Percentiles rank a stretch among this genome's conserved stretches.
These are phyloP conservation scores for Dipteronia sinensis DNA, from an alignment of 345 rosid genomes.

Conservation along the genomic window DNA sequence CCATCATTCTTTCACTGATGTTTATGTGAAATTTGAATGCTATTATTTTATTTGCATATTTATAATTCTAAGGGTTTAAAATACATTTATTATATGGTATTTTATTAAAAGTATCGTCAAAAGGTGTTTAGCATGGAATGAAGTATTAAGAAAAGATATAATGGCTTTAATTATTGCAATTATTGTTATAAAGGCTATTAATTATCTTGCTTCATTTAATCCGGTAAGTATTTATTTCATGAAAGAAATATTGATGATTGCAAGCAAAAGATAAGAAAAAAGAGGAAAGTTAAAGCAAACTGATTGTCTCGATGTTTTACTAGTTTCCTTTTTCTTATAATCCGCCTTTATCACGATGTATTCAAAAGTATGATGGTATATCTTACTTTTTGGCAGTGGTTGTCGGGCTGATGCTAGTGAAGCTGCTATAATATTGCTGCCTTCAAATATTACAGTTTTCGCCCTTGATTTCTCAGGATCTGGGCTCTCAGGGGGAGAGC, in stretches of 20 bases:
- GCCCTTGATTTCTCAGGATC: slow-evolving; percentile 95
- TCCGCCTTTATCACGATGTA: neutral
- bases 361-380: slow-evolving; percentile 1
- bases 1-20: neutral
- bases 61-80: neutral
- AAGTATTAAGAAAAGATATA: neutral
- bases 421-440: slow-evolving; percentile 84
- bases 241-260: neutral
- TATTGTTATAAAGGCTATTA: neutral
- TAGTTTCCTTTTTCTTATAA: neutral
- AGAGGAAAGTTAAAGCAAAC: neutral
- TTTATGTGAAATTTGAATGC: neutral
- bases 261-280: neutral
- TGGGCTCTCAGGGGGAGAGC: slow-evolving; percentile 86
- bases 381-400: slow-evolving; percentile 64
- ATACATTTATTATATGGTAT: neutral
- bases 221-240: no score
- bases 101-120: neutral
- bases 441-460: slow-evolving; percentile 88
- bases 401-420: slow-evolving; percentile 96
- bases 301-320: neutral
- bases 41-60: neutral
- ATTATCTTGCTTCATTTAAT: neutral
- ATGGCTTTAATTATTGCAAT: neutral
- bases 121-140: neutral